Percentiles rank a stretch among this genome's conserved stretches.
These are phyloP conservation scores for Neurospora sp. DNA, from an alignment of 495 filamentous ascomycete species.

Conservation along the genomic window DNA sequence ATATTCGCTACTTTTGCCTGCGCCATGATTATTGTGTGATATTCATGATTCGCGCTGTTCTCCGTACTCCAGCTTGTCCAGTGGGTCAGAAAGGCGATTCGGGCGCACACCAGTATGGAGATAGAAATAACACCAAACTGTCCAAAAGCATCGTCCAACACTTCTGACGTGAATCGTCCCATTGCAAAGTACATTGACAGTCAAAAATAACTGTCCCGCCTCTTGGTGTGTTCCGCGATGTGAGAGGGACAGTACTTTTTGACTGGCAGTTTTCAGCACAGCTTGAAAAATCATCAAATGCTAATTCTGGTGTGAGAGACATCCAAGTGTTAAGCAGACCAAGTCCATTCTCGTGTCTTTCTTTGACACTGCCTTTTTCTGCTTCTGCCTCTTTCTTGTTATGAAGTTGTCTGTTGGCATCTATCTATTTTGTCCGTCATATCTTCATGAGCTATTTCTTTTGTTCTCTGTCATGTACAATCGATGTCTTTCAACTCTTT, in stretches of 20 bases:
- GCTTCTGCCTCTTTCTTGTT: not conserved
- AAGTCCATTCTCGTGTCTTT: not conserved
- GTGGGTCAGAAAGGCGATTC: not conserved
- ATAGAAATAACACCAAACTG: not conserved
- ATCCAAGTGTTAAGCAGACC: not conserved
- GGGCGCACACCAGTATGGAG: not conserved
- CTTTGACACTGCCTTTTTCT: not conserved
- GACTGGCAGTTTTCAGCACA: too few species aligned
- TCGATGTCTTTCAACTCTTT: not conserved
- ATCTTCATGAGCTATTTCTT: not conserved
- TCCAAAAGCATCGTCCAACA: too few species aligned
- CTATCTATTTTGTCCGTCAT: not conserved
- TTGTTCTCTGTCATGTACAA: not conserved
- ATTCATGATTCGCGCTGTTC: not conserved
- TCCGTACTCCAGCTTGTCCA: not conserved
- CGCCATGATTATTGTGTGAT: not conserved
- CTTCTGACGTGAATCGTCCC: too few species aligned
- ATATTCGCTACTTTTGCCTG: not conserved
- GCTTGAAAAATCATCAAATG: not conserved
- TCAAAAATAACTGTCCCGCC: too few species aligned
- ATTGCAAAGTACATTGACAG: too few species aligned
- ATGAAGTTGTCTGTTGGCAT: not conserved
- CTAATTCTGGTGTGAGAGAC: too few species aligned
- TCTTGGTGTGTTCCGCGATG: too few species aligned
- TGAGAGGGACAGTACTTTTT: too few species aligned